phyloP scores from a whole-genome alignment of 176 grass and related monocot species.

The Typha latifolia region DNA sequence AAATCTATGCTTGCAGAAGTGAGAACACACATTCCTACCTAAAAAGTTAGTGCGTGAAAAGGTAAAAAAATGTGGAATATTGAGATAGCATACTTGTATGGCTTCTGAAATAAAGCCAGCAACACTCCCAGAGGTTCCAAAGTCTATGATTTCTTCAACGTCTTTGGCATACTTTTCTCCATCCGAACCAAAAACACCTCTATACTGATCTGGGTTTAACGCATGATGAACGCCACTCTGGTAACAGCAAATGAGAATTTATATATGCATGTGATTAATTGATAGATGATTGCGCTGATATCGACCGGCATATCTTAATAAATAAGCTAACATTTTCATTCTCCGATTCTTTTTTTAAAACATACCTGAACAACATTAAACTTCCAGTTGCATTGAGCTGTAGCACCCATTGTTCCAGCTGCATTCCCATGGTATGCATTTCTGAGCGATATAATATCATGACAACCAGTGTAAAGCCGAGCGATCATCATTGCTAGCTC shows the following conservation, averaged over 20 bases:
- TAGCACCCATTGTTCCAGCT: slow-evolving; percentile 73
- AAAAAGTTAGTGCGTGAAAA: too few relatives aligned
- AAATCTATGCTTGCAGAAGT: too few relatives aligned
- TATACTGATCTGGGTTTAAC: slow-evolving; percentile 78
- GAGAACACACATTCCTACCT: too few relatives aligned
- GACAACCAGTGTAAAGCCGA: slow-evolving; percentile 63
- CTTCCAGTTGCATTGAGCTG: slow-evolving; percentile 94
- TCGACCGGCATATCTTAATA: too few relatives aligned
- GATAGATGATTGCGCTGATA: too few relatives aligned
- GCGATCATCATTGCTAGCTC: slow-evolving; percentile 92
- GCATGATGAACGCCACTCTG: slow-evolving; percentile 93
- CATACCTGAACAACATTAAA: slow-evolving; percentile 75
- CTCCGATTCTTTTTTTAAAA: not conserved
- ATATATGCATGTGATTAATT: too few relatives aligned
- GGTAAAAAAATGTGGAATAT: too few relatives aligned
- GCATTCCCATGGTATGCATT: slow-evolving; percentile 95
- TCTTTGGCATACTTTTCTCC: slow-evolving; percentile 74
- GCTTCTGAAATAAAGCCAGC: slow-evolving; percentile 88
- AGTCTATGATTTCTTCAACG: slow-evolving; percentile 85
- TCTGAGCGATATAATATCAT: slow-evolving; percentile 86
- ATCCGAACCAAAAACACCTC: slow-evolving; percentile 64
- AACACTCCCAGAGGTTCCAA: slow-evolving; percentile 76
- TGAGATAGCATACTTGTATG: slow-evolving; percentile 40
- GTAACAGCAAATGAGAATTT: not conserved
- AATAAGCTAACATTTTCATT: too few relatives aligned